A percentile compares a stretch with the other conserved stretches of the same genome.
Conservation (phyloP, 345 rosid species). For the Eucalyptus tenuipes region DNA sequence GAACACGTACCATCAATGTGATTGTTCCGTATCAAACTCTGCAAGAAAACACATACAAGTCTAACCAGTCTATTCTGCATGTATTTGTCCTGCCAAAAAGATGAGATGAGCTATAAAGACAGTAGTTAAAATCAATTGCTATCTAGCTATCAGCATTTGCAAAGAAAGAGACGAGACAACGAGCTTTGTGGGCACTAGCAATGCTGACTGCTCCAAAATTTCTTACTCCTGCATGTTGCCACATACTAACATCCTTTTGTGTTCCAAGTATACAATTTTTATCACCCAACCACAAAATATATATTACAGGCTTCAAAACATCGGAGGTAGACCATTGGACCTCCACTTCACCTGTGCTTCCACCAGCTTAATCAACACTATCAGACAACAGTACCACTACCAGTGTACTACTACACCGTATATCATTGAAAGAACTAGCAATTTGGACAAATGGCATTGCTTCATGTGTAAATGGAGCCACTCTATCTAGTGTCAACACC, state of each 20-base stretch:
- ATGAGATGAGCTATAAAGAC: neutral
- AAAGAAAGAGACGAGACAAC: neutral
- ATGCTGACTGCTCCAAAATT: neutral
- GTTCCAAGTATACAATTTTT: neutral
- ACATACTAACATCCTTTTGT: neutral
- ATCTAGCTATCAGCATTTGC: neutral
- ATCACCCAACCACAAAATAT: neutral
- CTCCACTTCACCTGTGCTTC: neutral
- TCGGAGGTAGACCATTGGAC: neutral
- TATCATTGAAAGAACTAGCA: neutral
- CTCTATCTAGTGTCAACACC: neutral
- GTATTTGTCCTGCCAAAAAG: conserved; percentile 78
- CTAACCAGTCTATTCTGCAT: conserved; percentile 99
- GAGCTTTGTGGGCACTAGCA: neutral
- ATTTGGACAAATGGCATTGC: neutral
- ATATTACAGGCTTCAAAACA: neutral
- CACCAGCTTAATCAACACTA: neutral
- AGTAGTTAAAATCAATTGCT: neutral
- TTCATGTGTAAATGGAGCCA: neutral
- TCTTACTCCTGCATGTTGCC: neutral
- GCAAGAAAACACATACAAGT: conserved; percentile 96
- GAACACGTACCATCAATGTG: conserved; percentile 57
- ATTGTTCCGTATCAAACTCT: conserved; percentile 83
- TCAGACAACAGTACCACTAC: neutral
- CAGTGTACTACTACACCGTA: neutral